Evolutionary conservation across 1,284 basidiomycete species (phyloP).

Genomic region (Ceratobasidium sp.): DNA sequence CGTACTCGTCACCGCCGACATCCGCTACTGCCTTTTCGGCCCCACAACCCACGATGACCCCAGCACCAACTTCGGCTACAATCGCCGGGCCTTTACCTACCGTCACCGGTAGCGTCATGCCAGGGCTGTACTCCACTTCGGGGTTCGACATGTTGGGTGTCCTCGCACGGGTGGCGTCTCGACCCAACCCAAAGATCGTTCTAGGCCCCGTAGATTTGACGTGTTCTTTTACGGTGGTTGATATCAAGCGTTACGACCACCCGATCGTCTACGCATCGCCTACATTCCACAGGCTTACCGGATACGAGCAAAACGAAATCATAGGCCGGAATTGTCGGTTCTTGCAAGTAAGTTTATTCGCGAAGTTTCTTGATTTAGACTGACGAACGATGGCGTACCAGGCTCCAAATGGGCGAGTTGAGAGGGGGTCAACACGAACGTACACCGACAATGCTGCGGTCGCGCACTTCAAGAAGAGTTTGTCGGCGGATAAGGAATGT

Average conservation of each 20-base stretch:
- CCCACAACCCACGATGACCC: slow-evolving; percentile 1
- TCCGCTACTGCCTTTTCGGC: not conserved
- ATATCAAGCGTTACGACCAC: slow-evolving; percentile 81
- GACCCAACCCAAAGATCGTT: slow-evolving; percentile 80
- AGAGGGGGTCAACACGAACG: slow-evolving; percentile 73
- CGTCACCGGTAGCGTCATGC: slow-evolving; percentile 51
- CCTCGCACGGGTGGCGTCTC: slow-evolving; percentile 79
- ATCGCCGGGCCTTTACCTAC: slow-evolving; percentile 22
- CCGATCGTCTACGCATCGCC: slow-evolving; percentile 93
- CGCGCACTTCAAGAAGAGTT: slow-evolving; percentile 72
- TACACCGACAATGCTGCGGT: slow-evolving; percentile 81
- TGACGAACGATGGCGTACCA: slow-evolving; percentile 62
- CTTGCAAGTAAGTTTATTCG: slow-evolving; percentile 51
- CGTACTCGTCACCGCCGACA: slow-evolving; percentile 2
- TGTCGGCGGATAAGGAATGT: slow-evolving; percentile 84
- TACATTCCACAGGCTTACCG: slow-evolving; percentile 71
- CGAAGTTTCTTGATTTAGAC: not conserved
- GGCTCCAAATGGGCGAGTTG: slow-evolving; percentile 76
- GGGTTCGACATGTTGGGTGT: slow-evolving; percentile 92
- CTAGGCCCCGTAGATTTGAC: slow-evolving; percentile 94
- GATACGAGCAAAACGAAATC: slow-evolving; percentile 83
- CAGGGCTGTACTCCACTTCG: slow-evolving; percentile 85
- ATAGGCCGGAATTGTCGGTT: slow-evolving; percentile 93
- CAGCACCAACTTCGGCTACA: slow-evolving; percentile 6
- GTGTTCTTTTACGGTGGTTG: slow-evolving; percentile 90